Evolutionary conservation across 169 alveolate genomes (phyloP), one percentile per base, ranked within the genome.

Genomic region (Babesia divergens): DNA sequence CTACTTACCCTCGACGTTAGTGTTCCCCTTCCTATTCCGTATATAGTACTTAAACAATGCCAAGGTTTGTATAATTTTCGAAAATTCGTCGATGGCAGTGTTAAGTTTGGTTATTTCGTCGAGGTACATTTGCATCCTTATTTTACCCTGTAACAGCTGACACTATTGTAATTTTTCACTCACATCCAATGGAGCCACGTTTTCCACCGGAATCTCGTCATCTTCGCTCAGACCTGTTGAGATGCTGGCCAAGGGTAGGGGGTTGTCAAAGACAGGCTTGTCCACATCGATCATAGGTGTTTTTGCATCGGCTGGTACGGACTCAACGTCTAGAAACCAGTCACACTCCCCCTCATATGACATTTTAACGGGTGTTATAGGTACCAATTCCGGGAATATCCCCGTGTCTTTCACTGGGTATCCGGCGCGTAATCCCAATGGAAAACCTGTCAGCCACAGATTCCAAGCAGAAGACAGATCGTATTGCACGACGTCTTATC

Each of bases 31-130:
- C 34, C 83, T 32, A 64, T 77, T 65, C 38, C 76, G 60, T 40
- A 77, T 77, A 37, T 77, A 77, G 54, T 77, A 77, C 64, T 77
- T 77, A 47, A 77, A 77, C 64, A 77, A 29, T 7, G 82, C 86
- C 53, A 77, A 58, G 16, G 86, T 77, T 69, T 77, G 86, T 8
- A 77, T 51, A 43, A 77, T 66, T 38, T 77, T 77, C 28, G 86
- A 77, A 54, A 77, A 77, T 43, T 77, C 86, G 69, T 77, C 86
- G 9, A 77, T 77, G 6, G 62, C 86, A 35, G 53, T 31, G 74
- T 77, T 77, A 49, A 77, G 67, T 16, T 68, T 52, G 20, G 75
- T 34, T 1, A 77, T 77, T 22, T 47, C 50, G 26, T 40, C 54
- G 32, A 66, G 35, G 58, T 77, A 77, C 24, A 35, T 31, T 26